phyloP scores from a whole-genome alignment of 768 basidiomycete genomes.

The Auricularia auricula-judae region DNA sequence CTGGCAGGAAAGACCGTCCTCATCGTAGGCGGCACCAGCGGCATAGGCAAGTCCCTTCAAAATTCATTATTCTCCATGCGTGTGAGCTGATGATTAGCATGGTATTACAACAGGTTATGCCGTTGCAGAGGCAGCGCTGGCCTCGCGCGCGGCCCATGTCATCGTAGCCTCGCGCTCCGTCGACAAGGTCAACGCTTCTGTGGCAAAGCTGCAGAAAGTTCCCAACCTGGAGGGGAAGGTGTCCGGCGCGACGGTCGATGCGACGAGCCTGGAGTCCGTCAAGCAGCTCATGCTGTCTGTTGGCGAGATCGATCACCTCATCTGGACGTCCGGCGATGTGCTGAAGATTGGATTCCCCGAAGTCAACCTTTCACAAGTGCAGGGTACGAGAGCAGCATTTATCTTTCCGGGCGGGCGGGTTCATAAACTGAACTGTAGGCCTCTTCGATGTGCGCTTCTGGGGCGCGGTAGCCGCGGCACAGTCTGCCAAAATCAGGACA shows the following conservation, averaged over 20 bases:
- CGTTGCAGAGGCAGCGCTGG: background rate
- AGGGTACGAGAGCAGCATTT: background rate
- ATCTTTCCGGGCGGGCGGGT: background rate
- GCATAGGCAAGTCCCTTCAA: background rate
- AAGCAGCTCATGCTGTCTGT: background rate
- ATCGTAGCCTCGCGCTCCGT: background rate
- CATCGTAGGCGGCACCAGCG: constrained; percentile 6
- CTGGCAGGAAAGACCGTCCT: constrained; percentile 5
- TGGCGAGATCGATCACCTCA: background rate
- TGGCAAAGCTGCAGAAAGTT: background rate
- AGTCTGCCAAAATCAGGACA: constrained; percentile 6
- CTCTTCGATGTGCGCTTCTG: constrained; percentile 11
- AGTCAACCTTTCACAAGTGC: background rate
- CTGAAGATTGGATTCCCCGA: background rate
- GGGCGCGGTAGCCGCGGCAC: constrained; percentile 8
- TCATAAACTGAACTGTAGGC: background rate
- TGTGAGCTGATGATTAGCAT: background rate
- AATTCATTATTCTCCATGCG: background rate
- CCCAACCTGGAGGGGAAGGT: background rate
- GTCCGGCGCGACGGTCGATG: background rate
- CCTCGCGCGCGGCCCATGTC: background rate
- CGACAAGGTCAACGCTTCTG: background rate
- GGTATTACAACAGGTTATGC: background rate
- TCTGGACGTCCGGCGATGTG: background rate
- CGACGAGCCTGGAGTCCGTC: background rate